Base-by-base conservation (phyloP, 179 eudicot genomes). In the Silene coronaria region DNA sequence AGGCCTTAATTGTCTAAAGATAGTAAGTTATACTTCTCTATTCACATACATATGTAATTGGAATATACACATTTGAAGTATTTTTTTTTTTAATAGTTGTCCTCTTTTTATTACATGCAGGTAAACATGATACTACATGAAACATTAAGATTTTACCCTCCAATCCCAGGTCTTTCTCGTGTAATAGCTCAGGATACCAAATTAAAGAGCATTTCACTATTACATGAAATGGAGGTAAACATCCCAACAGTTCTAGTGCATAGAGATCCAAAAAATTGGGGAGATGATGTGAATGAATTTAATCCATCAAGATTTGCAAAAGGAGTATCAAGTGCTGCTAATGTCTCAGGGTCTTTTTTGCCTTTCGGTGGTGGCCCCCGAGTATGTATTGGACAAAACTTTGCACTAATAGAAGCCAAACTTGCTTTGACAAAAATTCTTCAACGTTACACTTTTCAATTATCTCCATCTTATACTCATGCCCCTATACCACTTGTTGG, bases 291-390 rank as follows among this genome's bases (percentile, higher is more conserved):
- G 8, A 38, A 73, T 22, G 74, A 78, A 70, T 78, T 73, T 23
- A 73, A 78, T 9, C 81, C 81, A 17, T 12, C 59, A 42, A 71
- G 81, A 42, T 78, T 78, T 73, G 5, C 77, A 1, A 21, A 78
- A 27, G 77, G 74, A 24, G 70, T 78, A 1, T 55, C 72, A 36
- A 77, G 17, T 3, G 80, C 80, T 16, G 4, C 66, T 0, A 78
- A 78, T 48, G 67, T 77, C 1, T 9, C 71, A 0, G 76, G 76
- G 0, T 72, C 80, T 1, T 78, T 78, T n/a, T n/a, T 73, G 2
- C 80, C 80, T 2, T 72, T 78, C 13, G 77, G 81, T 22, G 77
- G 80, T 2, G 76, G 80, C 4, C 80, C 77, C 6, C 42, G 77
- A 34, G 24, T 65, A 0, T 78, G 80, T 14, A 57, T 78, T 53